Percentiles rank a stretch among this genome's conserved stretches.
Evolutionary conservation across 306 rosid genomes (phyloP).

Genomic region (Prunus padus): DNA sequence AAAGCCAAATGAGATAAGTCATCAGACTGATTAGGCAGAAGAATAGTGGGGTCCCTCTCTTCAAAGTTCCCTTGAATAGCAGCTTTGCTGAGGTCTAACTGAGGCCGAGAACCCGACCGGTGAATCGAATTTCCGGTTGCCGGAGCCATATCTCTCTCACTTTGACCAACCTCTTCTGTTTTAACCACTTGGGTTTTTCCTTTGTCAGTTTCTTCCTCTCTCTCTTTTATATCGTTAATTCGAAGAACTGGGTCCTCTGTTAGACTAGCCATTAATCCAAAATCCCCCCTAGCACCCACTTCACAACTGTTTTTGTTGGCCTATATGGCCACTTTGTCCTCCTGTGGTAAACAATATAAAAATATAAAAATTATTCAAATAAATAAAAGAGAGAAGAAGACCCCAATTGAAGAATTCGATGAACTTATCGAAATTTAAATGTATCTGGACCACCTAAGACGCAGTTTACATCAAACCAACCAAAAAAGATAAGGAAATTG

Average conservation of each 20-base stretch:
- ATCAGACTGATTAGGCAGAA: constrained; percentile 96
- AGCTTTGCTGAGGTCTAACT: constrained; percentile 93
- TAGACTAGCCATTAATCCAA: constrained; percentile 59
- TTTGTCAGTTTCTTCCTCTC: constrained; percentile 24
- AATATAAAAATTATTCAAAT: not conserved
- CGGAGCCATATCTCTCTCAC: constrained; percentile 59
- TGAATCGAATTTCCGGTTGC: constrained; percentile 67
- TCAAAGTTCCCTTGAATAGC: constrained; percentile 79
- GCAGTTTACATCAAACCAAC: not conserved
- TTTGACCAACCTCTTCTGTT: constrained; percentile 39
- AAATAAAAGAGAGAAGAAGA: not conserved
- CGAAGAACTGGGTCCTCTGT: constrained; percentile 43
- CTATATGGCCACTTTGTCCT: constrained; percentile 16
- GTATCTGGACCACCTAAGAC: not conserved
- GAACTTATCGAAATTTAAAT: not conserved
- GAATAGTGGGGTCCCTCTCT: constrained; percentile 84
- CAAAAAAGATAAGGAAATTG: not conserved
- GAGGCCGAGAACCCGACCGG: constrained; percentile 86
- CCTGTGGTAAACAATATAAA: not conserved
- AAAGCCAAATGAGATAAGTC: constrained; percentile 86
- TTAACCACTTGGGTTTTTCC: constrained; percentile 7
- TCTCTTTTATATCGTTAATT: constrained; percentile 35
- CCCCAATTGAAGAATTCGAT: not conserved
- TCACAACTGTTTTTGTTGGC: constrained; percentile 35
- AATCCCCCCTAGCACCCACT: constrained; percentile 39